A percentile compares a stretch with the other conserved stretches of the same genome.
phyloP scores from a whole-genome alignment of 768 basidiomycete genomes.

The Lyophyllum shimeji region DNA sequence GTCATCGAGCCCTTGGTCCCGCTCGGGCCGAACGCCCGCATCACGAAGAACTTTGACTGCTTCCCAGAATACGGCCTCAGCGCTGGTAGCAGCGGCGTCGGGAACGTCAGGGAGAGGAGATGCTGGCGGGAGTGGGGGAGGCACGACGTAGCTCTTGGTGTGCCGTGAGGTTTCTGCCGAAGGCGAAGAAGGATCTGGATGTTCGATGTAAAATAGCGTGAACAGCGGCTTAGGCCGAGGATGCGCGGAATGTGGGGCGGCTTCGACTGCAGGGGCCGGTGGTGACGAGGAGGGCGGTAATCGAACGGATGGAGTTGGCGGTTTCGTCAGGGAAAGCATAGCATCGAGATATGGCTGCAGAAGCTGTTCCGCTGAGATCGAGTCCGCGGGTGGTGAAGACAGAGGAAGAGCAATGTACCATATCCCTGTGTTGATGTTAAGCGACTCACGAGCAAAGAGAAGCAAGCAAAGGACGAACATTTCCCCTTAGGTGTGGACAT shows the following conservation, averaged over 20 bases:
- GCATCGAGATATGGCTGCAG: conserved; percentile 60
- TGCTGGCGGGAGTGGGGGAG: conserved; percentile 30
- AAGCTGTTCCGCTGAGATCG: conserved; percentile 36
- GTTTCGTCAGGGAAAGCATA: conserved; percentile 32
- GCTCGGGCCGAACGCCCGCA: conserved; percentile 1
- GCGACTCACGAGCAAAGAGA: background rate
- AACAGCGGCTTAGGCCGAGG: conserved; percentile 42
- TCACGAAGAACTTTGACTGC: conserved; percentile 30
- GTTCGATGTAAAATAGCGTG: conserved; percentile 56
- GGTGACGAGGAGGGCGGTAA: background rate
- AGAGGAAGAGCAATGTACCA: conserved; percentile 57
- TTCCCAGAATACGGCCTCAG: conserved; percentile 58
- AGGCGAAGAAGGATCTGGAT: conserved; percentile 16
- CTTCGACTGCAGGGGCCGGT: conserved; percentile 17
- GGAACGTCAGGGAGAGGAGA: conserved; percentile 48
- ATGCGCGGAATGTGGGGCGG: conserved; percentile 5
- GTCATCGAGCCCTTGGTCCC: background rate
- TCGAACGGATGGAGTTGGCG: background rate
- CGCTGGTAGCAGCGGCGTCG: conserved; percentile 56
- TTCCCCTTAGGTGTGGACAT: conserved; percentile 73
- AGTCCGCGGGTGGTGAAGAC: conserved; percentile 7
- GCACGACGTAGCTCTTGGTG: conserved; percentile 14
- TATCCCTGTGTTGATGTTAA: conserved; percentile 44
- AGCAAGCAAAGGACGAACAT: conserved; percentile 48
- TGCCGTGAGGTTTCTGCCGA: conserved; percentile 4